Conservation (phyloP, 2,329 filamentous ascomycete species). For the Apiospora kogelbergensis region DNA sequence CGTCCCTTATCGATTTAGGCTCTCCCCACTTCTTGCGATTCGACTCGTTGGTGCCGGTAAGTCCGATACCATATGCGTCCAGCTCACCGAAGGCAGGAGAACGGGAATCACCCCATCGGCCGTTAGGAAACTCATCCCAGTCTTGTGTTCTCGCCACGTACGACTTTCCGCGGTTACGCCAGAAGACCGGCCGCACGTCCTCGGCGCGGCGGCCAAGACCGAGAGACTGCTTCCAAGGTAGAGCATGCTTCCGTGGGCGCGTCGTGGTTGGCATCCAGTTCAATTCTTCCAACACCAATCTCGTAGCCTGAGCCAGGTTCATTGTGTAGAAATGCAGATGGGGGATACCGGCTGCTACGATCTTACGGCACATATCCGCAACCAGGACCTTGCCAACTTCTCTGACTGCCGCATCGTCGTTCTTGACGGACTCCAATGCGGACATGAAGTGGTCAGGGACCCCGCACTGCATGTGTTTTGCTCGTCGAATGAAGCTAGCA, state of each 20-base stretch:
- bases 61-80: constrained; percentile 88
- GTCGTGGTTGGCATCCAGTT: constrained; percentile 75
- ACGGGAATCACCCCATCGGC: constrained; percentile 94
- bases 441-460: constrained; percentile 81
- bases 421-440: constrained; percentile 88
- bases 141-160: constrained; percentile 95
- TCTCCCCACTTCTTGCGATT: constrained; percentile 95
- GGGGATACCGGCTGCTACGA: constrained; percentile 78
- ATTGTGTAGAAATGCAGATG: constrained; percentile 99
- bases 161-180: constrained; percentile 94
- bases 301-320: constrained; percentile 93
- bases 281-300: constrained; percentile 91
- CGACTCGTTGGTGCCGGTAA: constrained; percentile 93
- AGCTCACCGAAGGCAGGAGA: constrained; percentile 96
- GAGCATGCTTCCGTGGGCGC: constrained; percentile 79
- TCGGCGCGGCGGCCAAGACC: constrained; percentile 85
- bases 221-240: constrained; percentile 95
- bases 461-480: constrained; percentile 85
- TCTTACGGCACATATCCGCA: constrained; percentile 83
- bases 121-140: constrained; percentile 99
- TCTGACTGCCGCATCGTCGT: constrained; percentile 89
- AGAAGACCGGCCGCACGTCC: constrained; percentile 97
- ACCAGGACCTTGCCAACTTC: constrained; percentile 86
- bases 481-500: constrained; percentile 84
- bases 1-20: constrained; percentile 75